phyloP scores from a whole-genome alignment of 2,329 filamentous ascomycete species.

The Stagonosporopsis cucurbitacearum region DNA sequence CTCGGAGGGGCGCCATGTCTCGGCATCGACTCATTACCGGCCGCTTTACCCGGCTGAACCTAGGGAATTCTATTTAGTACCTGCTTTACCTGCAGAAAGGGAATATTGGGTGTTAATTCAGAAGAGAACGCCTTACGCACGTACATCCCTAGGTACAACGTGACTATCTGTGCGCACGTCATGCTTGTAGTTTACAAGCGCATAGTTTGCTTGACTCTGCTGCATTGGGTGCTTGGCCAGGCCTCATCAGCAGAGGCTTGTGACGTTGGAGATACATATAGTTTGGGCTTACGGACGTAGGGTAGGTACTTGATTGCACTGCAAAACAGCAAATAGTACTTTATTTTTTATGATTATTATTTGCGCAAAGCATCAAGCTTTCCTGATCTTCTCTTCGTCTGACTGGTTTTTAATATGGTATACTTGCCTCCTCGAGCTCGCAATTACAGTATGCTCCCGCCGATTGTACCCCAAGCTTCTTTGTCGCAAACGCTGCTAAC shows the following conservation, averaged over 20 bases:
- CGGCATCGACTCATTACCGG: background rate
- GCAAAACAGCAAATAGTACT: background rate
- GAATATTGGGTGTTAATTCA: conserved; percentile 1
- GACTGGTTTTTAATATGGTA: conserved; percentile 5
- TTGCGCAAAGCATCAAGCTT: background rate
- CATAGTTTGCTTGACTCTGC: background rate
- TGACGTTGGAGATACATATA: background rate
- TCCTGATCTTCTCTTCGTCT: background rate
- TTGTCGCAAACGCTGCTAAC: conserved; percentile 1
- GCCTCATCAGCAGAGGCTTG: conserved; percentile 6
- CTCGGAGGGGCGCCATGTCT: conserved; percentile 10
- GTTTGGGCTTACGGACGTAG: background rate
- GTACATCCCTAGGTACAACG: background rate
- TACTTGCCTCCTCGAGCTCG: background rate
- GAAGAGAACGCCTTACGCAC: conserved; percentile 9
- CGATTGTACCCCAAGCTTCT: too few relatives aligned
- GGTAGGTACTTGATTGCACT: background rate
- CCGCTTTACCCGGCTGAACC: conserved; percentile 5
- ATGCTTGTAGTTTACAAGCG: background rate
- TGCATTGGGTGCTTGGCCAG: conserved; percentile 2
- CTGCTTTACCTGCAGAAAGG: background rate
- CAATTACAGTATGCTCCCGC: background rate
- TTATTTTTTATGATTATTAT: too few relatives aligned
- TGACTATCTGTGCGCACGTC: background rate
- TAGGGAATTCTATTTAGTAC: background rate